phyloP scores from a whole-genome alignment of 495 filamentous ascomycete species.

The Lentithecium fluviatile region DNA sequence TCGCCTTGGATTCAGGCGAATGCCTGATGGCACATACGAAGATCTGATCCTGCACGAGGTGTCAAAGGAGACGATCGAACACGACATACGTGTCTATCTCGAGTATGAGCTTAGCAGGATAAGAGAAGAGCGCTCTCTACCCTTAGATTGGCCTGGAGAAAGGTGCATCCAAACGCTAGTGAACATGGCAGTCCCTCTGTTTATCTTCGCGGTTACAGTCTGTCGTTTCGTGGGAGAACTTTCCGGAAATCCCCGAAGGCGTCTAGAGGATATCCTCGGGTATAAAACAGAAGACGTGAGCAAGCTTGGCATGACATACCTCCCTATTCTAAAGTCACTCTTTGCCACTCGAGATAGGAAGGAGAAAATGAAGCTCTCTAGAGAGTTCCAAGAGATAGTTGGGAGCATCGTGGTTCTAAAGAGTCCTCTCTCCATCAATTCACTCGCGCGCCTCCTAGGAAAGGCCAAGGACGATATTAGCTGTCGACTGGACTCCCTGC shows the following conservation, averaged over 20 bases:
- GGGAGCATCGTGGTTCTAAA: constrained; percentile 39
- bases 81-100: constrained; percentile 44
- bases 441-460: constrained; percentile 36
- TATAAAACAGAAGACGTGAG: constrained; percentile 17
- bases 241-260: constrained; percentile 17
- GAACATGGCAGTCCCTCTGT: constrained; percentile 41
- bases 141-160: constrained; percentile 46
- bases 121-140: constrained; percentile 1
- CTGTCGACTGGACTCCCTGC: constrained; percentile 36
- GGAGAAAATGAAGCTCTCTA: constrained; percentile 19
- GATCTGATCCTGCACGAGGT: constrained; percentile 41
- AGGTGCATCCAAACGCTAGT: constrained; percentile 38
- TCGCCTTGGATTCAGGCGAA: constrained; percentile 29
- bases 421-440: constrained; percentile 38
- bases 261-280: constrained; percentile 23
- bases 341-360: constrained; percentile 26
- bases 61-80: constrained; percentile 34
- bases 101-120: constrained; percentile 11
- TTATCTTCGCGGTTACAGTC: constrained; percentile 24
- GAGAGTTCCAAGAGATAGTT: constrained; percentile 37
- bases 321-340: constrained; percentile 32
- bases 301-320: constrained; percentile 32
- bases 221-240: constrained; percentile 22
- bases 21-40: constrained; percentile 20
- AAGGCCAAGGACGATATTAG: constrained; percentile 25